These are phyloP conservation scores for Salinomyces thailandicus DNA, from an alignment of 2,329 filamentous ascomycete genomes.

Conservation along the genomic window DNA sequence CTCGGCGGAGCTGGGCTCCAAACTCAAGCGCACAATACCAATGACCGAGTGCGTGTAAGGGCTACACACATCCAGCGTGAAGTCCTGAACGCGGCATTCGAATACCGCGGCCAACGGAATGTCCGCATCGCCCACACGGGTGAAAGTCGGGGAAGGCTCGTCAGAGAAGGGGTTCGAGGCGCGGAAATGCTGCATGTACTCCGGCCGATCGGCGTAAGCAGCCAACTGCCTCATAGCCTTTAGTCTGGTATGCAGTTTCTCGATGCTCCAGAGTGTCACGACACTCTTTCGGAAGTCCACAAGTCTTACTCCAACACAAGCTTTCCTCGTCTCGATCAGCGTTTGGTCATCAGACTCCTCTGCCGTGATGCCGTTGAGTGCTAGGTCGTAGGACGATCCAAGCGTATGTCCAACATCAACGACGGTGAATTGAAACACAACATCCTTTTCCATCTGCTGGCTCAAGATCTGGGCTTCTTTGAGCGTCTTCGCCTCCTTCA, in stretches of 20 bases:
- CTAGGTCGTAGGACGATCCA: slow-evolving; percentile 92
- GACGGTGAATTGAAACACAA: slow-evolving; percentile 90
- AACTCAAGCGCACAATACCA: slow-evolving; percentile 77
- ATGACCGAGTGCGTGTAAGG: slow-evolving; percentile 86
- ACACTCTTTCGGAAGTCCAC: slow-evolving; percentile 82
- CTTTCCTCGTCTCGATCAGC: slow-evolving; percentile 72
- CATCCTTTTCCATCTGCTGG: slow-evolving; percentile 84
- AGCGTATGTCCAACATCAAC: slow-evolving; percentile 80
- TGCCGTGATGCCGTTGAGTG: slow-evolving; percentile 76
- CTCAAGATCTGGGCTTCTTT: slow-evolving; percentile 98
- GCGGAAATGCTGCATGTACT: slow-evolving; percentile 86
- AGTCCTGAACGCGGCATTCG: slow-evolving; percentile 88
- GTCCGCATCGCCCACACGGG: slow-evolving; percentile 83
- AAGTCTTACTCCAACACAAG: slow-evolving; percentile 80
- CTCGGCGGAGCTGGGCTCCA: slow-evolving; percentile 88
- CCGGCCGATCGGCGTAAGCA: slow-evolving; percentile 89
- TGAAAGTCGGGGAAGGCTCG: slow-evolving; percentile 81
- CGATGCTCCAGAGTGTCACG: slow-evolving; percentile 85
- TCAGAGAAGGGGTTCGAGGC: slow-evolving; percentile 91
- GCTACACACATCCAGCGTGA: slow-evolving; percentile 78
- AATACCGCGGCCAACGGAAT: slow-evolving; percentile 90
- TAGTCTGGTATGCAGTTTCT: slow-evolving; percentile 80
- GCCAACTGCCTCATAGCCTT: slow-evolving; percentile 93
- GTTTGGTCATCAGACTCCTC: slow-evolving; percentile 64
- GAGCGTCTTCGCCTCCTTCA: slow-evolving; percentile 75